Base-by-base conservation (phyloP, 768 basidiomycete species). In the Kockovaella imperatae region DNA sequence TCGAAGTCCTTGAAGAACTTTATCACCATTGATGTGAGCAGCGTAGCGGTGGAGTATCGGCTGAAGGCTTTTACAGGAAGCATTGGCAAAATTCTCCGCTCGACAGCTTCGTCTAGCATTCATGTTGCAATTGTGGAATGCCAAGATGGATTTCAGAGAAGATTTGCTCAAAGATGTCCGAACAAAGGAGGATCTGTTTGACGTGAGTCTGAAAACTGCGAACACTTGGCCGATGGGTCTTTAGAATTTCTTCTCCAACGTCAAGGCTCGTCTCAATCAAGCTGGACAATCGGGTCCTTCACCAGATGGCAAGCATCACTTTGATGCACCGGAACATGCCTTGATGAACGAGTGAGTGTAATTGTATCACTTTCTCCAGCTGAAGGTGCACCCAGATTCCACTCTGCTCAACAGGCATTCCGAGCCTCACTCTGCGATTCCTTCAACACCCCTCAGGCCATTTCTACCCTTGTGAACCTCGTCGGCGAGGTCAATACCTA, bases 1-100 rank as follows among this genome's bases (percentile, higher is more conserved):
- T 90, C 87, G 75, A 99, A 99, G 74, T 91, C 88, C 8, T 74
- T 99, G 54, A 99, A 99, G 72, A 99, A 99, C 67, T 99, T 97
- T 68, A 95, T 97, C 61, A 96, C 95, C 5, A 95, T 99, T 49
- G 69, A 70, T 32, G 73, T 72, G 35, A 45, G 72, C 46, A 14
- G 30, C 28, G 44, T 56, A 29, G 28, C 8, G 31, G 18, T 10
- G 13, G 15, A 5, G 14, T 13, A 18, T 25, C 18, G 4, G 42
- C 41, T 41, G 32, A 48, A 35, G 31, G 34, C 29, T 43, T 18
- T 34, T 17, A 24, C 66, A 91, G 87, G 89, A 95, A 73, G 87
- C 91, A 25, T 72, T 99, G 14, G 75, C 81, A 64, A 83, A 77
- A 67, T 84, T 86, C 67, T 79, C 86, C 0, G 79, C 95, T 8